Conservation (phyloP, 305 asterid genomes). For the Fraxinus ornus region DNA sequence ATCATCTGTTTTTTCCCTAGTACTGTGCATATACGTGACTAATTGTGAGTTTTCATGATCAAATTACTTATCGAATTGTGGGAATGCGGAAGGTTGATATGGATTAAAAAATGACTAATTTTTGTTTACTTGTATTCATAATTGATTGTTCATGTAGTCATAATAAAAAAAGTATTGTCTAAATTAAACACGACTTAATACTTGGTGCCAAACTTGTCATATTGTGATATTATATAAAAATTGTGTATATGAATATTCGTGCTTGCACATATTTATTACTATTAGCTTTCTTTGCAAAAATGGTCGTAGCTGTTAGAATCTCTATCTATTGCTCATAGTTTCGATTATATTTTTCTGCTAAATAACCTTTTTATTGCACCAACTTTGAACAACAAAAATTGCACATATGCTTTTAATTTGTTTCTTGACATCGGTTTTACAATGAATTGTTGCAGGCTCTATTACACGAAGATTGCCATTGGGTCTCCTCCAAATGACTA, state of each 20-base stretch:
- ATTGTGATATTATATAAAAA: background rate
- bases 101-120: background rate
- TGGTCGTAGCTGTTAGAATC: background rate
- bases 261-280: background rate
- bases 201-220: background rate
- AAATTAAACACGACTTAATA: background rate
- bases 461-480: constrained; percentile 72
- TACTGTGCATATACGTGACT: background rate
- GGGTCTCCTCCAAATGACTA: constrained; percentile 89
- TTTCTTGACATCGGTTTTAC: constrained; percentile 8
- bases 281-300: background rate
- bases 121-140: background rate
- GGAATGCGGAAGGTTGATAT: background rate
- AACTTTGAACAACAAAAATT: background rate
- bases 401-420: background rate
- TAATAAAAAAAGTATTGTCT: background rate
- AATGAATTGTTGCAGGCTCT: constrained; percentile 61
- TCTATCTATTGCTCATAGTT: background rate
- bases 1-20: background rate
- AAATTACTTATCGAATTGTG: background rate
- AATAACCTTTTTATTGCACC: constrained; percentile 7
- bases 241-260: background rate
- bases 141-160: background rate
- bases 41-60: background rate
- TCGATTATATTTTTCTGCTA: background rate